These are phyloP conservation scores for Infundibulicybe gibba DNA, from an alignment of 768 basidiomycete genomes.

Conservation along the genomic window DNA sequence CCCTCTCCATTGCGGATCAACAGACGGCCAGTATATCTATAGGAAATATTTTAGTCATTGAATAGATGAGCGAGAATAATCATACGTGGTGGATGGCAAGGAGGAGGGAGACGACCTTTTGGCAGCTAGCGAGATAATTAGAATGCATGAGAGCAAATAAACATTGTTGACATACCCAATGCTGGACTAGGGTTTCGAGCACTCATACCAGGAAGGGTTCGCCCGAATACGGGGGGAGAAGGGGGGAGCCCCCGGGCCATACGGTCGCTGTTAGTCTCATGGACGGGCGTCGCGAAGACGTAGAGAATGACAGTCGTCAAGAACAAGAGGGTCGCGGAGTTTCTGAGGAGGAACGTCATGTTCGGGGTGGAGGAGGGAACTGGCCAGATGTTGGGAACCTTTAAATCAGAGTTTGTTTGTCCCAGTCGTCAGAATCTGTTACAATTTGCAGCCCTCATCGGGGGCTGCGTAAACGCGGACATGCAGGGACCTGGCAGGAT, in stretches of 20 bases:
- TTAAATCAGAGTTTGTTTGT: no score
- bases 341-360: conserved; percentile 15
- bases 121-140: conserved; percentile 8
- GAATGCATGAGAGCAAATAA: neutral
- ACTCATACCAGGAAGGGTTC: conserved; percentile 21
- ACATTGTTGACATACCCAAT: conserved; percentile 13
- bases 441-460: no score
- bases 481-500: no score
- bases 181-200: conserved; percentile 18
- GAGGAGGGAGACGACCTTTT: conserved; percentile 17
- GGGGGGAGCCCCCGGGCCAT: conserved; percentile 43
- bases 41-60: conserved; percentile 1
- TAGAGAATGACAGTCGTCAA: conserved; percentile 17
- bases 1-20: conserved; percentile 28
- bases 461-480: no score
- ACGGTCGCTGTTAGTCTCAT: conserved; percentile 38
- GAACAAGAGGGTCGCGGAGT: conserved; percentile 16
- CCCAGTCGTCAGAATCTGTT: no score
- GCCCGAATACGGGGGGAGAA: conserved; percentile 29
- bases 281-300: conserved; percentile 12
- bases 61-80: neutral
- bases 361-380: neutral
- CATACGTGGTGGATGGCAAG: conserved; percentile 22
- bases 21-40: conserved; percentile 31
- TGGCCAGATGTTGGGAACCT: no score